phyloP scores from a whole-genome alignment of 139 green algal genomes.

The Asterochloris erici region DNA sequence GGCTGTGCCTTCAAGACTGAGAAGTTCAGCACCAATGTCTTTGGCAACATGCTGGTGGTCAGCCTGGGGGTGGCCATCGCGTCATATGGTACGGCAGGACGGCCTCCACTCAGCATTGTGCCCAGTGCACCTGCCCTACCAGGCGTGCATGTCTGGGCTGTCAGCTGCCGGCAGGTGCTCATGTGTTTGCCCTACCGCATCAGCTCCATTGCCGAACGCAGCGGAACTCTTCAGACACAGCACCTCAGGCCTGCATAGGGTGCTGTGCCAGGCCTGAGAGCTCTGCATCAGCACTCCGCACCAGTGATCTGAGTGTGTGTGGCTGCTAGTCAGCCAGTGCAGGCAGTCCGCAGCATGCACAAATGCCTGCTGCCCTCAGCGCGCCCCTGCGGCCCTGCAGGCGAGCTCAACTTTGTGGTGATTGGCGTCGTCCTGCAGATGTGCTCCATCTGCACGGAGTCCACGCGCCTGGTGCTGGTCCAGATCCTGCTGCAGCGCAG shows the following conservation, averaged over 20 bases:
- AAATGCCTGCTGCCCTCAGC: too few species aligned
- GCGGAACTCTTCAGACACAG: too few species aligned
- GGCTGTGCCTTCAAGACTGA: constrained; percentile 46
- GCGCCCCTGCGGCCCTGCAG: constrained; percentile 35
- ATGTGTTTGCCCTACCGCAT: too few species aligned
- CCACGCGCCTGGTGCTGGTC: constrained; percentile 65
- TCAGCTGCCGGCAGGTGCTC: too few species aligned
- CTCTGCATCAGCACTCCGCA: background rate
- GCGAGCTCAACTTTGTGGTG: constrained; percentile 84
- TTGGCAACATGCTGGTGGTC: constrained; percentile 59
- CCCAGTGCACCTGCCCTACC: too few species aligned
- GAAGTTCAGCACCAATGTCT: constrained; percentile 29
- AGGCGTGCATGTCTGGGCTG: too few species aligned
- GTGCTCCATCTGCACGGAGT: constrained; percentile 64
- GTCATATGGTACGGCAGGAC: constrained; percentile 46
- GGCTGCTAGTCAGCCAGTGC: background rate
- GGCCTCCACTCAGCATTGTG: too few species aligned
- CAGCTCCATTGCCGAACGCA: too few species aligned
- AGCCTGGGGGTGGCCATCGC: constrained; percentile 50
- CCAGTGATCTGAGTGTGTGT: background rate
- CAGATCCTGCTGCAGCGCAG: constrained; percentile 75
- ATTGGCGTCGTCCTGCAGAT: constrained; percentile 90
- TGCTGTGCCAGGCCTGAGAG: background rate
- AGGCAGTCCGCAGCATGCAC: too few species aligned
- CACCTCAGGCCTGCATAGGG: too few species aligned